Base-by-base conservation (phyloP, 2,329 filamentous ascomycete genomes). In the Mycosphaerella arachidis region DNA sequence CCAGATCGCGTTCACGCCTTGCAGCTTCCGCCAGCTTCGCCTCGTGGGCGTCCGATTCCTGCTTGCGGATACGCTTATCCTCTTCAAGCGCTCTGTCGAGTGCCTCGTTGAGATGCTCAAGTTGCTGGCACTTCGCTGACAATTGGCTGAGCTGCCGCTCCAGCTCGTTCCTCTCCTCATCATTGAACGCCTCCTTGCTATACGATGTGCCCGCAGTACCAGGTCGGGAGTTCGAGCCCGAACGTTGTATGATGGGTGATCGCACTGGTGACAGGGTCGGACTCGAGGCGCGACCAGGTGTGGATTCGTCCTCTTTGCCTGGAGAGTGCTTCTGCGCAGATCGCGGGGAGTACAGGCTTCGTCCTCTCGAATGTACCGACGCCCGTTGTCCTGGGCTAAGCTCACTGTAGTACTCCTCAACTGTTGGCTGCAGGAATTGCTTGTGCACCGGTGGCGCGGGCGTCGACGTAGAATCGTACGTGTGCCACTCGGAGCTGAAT, bases 371-470 rank as follows among this genome's bases (percentile, higher is more conserved):
- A 29, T 60, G 61, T 5, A 48, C 54, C n/a, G 56, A 40, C 10
- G 50, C 33, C 12, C 61, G 60, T 29, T 63, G 67, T 9, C 64
- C 68, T n/a, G 70, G 70, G 13, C 69, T 69, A 18, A 73, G 63
- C 51, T 74, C 71, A 62, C 64, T 69, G 63, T 72, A 65, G 62
- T 72, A 72, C 48, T 73, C 72, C 57, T 73, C 72, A 4, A 72
- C 71, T 7, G 69, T 73, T 9, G 72, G 71, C 57, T 73, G 72
- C 16, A 71, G 59, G 31, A 71, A 67, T 12, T 69, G 63, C 55
- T 67, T 70, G 37, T 70, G 65, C 12, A 56, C 58, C 12, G 62
- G 66, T 13, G 66, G 68, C n/a, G 62, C 56, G 5, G 68, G 71
- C 9, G 70, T 68, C 9, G 67, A 69, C 9, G 61, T 62, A 18